Conservation (phyloP, 73 alveolate genomes). For the Tetrahymena malaccensis region DNA sequence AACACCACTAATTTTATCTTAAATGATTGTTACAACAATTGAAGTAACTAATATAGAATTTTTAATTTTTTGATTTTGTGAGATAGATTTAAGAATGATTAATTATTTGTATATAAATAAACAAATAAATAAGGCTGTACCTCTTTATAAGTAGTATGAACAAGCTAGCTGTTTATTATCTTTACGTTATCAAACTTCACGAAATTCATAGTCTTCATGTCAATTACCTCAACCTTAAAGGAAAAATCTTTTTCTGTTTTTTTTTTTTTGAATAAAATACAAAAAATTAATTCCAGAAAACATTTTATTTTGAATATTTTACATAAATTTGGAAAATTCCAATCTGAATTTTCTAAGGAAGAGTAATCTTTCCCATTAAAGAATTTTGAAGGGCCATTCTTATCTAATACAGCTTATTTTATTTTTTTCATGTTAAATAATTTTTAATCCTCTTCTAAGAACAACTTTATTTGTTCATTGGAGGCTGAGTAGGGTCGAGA, state of each 20-base stretch:
- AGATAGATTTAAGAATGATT: too few species aligned
- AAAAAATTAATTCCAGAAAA: too few species aligned
- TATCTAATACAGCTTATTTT: background rate
- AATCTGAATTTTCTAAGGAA: background rate
- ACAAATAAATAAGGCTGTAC: background rate
- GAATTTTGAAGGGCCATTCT: background rate
- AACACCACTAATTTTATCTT: too few species aligned
- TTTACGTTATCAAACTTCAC: background rate
- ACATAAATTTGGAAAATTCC: background rate
- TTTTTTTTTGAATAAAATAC: too few species aligned
- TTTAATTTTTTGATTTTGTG: too few species aligned
- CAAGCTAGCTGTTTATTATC: background rate
- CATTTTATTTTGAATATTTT: background rate
- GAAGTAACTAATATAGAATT: background rate
- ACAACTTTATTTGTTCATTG: background rate
- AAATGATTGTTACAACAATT: too few species aligned
- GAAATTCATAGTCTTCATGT: background rate
- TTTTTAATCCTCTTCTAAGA: background rate
- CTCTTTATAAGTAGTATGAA: background rate
- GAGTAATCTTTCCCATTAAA: background rate
- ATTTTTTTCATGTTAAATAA: background rate
- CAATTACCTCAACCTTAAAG: background rate
- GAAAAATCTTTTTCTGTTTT: background rate
- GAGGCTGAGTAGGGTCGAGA: background rate
- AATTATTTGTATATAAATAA: background rate